A percentile compares a stretch with the other conserved stretches of the same genome.
phyloP scores from a whole-genome alignment of 108 stramenopile genomes.

The Nitzschia palea region DNA sequence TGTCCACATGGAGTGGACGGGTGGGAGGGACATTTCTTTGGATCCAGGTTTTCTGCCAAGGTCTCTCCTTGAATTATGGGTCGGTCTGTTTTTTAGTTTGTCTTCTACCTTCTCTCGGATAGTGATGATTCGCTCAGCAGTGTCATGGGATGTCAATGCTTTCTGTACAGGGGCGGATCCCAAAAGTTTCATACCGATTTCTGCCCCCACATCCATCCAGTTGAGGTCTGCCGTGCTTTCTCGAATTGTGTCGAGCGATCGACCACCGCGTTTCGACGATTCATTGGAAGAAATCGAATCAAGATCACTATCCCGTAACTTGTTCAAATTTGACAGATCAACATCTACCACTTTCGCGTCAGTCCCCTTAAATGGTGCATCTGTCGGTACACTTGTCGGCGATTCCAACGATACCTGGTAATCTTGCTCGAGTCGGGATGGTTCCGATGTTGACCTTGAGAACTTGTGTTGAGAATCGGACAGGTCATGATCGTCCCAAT shows the following conservation, averaged over 20 bases:
- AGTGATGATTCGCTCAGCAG: conserved; percentile 41
- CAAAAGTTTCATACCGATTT: conserved; percentile 76
- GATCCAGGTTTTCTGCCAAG: not conserved
- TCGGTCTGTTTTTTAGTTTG: not conserved
- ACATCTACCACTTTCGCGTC: not conserved
- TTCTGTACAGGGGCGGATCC: conserved; percentile 71
- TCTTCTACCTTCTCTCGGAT: conserved; percentile 19
- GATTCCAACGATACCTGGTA: not conserved
- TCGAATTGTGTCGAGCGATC: not conserved
- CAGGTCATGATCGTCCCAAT: not conserved
- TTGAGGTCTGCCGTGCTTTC: conserved; percentile 36
- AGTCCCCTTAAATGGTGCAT: not conserved
- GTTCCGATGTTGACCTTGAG: not conserved
- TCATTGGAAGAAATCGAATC: not conserved
- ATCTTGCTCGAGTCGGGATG: not conserved
- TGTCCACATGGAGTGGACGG: conserved; percentile 82
- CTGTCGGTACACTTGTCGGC: too few species aligned
- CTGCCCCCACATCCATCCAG: conserved; percentile 80
- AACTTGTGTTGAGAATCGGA: not conserved
- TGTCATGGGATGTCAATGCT: conserved; percentile 44
- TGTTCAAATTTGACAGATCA: conserved; percentile 3
- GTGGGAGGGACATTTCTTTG: conserved; percentile 34
- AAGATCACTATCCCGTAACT: not conserved
- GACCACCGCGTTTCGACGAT: not conserved
- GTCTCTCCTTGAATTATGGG: not conserved